phyloP scores from a whole-genome alignment of 176 grass and related monocot species.

The Pharus latifolius region DNA sequence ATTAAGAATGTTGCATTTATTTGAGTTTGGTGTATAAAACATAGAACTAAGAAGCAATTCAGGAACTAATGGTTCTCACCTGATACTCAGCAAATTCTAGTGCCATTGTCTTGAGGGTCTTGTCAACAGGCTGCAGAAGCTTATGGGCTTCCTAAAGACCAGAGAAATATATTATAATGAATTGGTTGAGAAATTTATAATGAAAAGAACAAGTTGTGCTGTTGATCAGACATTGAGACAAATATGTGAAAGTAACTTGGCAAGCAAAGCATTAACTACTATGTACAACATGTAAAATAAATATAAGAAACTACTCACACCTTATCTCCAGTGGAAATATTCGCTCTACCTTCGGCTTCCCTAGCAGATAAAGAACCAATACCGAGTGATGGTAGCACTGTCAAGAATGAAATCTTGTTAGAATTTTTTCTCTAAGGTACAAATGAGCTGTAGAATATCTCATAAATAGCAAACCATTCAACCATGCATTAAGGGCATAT shows the following conservation, averaged over 20 bases:
- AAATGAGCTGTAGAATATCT: background rate
- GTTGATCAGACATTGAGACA: conserved; percentile 11
- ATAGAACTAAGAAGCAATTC: no score
- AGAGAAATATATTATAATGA: background rate
- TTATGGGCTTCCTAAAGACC: conserved; percentile 68
- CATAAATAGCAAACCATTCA: background rate
- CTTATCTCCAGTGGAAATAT: conserved; percentile 68
- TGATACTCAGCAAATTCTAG: conserved; percentile 92
- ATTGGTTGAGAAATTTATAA: background rate
- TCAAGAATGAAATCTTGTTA: conserved; percentile 24
- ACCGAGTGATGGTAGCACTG: conserved; percentile 77
- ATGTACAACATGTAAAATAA: background rate
- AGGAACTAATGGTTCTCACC: conserved; percentile 14
- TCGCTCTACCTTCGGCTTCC: conserved; percentile 78
- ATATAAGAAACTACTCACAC: conserved; percentile 18
- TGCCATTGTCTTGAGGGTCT: conserved; percentile 80
- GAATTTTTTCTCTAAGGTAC: background rate
- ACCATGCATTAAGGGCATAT: background rate
- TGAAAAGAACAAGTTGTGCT: background rate
- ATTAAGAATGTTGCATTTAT: no score
- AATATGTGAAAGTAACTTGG: background rate
- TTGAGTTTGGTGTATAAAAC: no score
- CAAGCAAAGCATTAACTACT: no score
- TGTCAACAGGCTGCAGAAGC: conserved; percentile 66
- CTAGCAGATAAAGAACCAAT: conserved; percentile 78